Evolutionary conservation across 192 early-diverging fungal species (phyloP).

Genomic region (Rhizophlyctis rosea): DNA sequence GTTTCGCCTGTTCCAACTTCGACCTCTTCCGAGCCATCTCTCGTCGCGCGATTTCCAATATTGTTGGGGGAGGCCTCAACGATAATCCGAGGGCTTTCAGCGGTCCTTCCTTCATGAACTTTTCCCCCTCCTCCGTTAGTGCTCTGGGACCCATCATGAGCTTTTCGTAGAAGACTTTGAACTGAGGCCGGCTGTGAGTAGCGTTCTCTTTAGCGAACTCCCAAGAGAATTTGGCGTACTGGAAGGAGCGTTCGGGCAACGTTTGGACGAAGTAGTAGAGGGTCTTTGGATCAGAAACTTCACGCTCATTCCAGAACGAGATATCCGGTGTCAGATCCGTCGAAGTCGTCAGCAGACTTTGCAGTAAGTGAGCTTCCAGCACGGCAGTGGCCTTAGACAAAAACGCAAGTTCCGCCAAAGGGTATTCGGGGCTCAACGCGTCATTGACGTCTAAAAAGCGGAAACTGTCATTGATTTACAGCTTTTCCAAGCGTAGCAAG

Average conservation of each 20-base stretch:
- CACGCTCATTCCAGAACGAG: constrained; percentile 18
- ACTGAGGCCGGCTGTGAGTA: constrained; percentile 12
- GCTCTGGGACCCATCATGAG: background rate
- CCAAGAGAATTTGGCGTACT: constrained; percentile 3
- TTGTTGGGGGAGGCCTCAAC: constrained; percentile 11
- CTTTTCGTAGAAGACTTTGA: constrained; percentile 12
- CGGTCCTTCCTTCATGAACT: background rate
- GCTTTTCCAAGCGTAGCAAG: background rate
- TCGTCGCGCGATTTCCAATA: constrained; percentile 20
- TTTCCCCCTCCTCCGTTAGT: no score
- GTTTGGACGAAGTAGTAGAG: constrained; percentile 26
- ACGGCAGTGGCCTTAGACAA: constrained; percentile 21
- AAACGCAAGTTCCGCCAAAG: constrained; percentile 20
- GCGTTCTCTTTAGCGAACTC: background rate
- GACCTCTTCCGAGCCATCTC: constrained; percentile 23
- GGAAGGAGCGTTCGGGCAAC: constrained; percentile 18
- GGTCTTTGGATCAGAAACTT: constrained; percentile 9
- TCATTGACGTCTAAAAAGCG: background rate
- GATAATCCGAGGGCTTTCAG: constrained; percentile 10
- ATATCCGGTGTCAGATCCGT: constrained; percentile 21
- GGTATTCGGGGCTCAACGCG: background rate
- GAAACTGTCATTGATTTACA: background rate
- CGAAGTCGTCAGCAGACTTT: constrained; percentile 19
- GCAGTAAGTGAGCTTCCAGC: constrained; percentile 23
- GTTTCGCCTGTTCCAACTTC: constrained; percentile 13